A percentile compares a stretch with the other conserved stretches of the same genome.
phyloP scores from a whole-genome alignment of 805 yeast genomes.

The Limtongia smithiae region DNA sequence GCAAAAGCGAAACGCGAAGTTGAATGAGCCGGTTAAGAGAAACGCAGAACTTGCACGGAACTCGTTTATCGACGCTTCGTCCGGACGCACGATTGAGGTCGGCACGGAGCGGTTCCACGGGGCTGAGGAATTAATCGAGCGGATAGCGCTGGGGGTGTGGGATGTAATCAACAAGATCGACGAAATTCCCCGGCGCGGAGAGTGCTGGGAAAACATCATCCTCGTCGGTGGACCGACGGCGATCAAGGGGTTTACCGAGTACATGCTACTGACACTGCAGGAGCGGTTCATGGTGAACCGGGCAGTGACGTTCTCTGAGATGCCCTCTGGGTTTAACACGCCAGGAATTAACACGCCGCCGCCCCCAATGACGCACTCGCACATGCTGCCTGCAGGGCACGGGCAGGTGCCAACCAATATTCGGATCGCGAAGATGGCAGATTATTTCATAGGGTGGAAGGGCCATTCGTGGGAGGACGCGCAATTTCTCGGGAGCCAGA shows the following conservation, averaged over 20 bases:
- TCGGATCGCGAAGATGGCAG: slow-evolving; percentile 69
- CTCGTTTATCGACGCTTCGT: slow-evolving; percentile 58
- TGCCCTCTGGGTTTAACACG: slow-evolving; percentile 38
- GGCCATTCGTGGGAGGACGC: slow-evolving; percentile 70
- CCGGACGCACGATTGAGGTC: slow-evolving; percentile 56
- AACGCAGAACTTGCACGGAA: slow-evolving; percentile 76
- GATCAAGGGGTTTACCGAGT: slow-evolving; percentile 73
- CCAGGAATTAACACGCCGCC: slow-evolving; percentile 36
- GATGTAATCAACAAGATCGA: slow-evolving; percentile 53
- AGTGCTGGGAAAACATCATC: slow-evolving; percentile 78
- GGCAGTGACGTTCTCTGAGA: slow-evolving; percentile 38
- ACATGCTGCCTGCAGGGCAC: slow-evolving; percentile 33
- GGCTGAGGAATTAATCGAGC: slow-evolving; percentile 53
- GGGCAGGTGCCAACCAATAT: slow-evolving; percentile 79
- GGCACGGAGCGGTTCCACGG: slow-evolving; percentile 92
- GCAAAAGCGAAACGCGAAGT: slow-evolving; percentile 37
- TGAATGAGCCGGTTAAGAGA: slow-evolving; percentile 36
- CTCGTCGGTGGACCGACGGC: slow-evolving; percentile 73
- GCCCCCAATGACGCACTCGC: slow-evolving; percentile 33
- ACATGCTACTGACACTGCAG: slow-evolving; percentile 56
- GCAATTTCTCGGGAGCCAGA: slow-evolving; percentile 80
- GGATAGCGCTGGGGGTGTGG: slow-evolving; percentile 54
- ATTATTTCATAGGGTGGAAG: slow-evolving; percentile 95
- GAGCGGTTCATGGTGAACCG: slow-evolving; percentile 50
- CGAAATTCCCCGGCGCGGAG: slow-evolving; percentile 69